Base-by-base conservation (phyloP, 2,329 filamentous ascomycete species). In the Dendryphion nanum region DNA sequence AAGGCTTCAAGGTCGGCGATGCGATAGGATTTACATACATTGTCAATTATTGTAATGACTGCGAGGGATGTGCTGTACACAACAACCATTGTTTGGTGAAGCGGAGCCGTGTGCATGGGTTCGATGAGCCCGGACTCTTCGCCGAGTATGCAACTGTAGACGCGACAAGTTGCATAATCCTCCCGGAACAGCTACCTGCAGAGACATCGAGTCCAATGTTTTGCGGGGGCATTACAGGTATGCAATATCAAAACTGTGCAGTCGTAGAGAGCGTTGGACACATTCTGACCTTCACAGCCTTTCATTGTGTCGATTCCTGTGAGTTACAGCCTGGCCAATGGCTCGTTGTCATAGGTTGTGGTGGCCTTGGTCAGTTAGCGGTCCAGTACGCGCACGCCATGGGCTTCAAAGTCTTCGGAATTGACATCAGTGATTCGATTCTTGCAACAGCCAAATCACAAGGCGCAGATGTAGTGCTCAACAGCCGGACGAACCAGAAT, bases 171-270 rank as follows among this genome's bases (percentile, higher is more conserved):
- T 64, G 64, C 1, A 59, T 68, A 18, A 53, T 66, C 29, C 54
- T 72, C 6, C 66, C 69, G 21, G 53, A 68, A 29, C 21, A 30
- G 7, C 43, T 59, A 42, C 53, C 62, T 29, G 40, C 64, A 13
- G 51, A 60, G 37, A 57, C 47, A 6, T 51, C 61, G 4, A 57
- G 67, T 18, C 66, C 70, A 8, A 52, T 75, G 6, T 72, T 75
- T 49, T 75, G 73, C 45, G 72, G 71, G 2, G 72, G 72, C 1
- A 66, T 74, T 37, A 74, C 72, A n/a, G 66, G 55, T 51, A 30
- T 5, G 41, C 13, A 4, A 12, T 16, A 14, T 6, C 24, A 24
- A 13, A 16, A 17, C 15, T n/a, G 19, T 6, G 14, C 14, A 19
- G 18, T 14, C 19, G 33, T 19, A 10, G 7, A 14, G 14, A 4